Evolutionary conservation across 2,329 filamentous ascomycete species (phyloP).

Genomic region (Colletotrichum plurivorum): DNA sequence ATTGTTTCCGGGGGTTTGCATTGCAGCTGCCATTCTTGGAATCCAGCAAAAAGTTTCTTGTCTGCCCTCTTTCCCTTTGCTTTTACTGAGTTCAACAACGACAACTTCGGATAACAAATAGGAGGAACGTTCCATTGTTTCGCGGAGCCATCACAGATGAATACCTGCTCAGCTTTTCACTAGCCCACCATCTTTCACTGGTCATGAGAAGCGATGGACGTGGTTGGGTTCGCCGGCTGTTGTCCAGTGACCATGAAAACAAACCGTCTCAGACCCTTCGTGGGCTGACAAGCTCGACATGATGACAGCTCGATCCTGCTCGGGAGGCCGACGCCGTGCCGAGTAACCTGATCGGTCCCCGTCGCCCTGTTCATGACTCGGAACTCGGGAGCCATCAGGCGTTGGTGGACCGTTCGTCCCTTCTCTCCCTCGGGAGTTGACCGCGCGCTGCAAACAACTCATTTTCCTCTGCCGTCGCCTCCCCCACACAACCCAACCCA

Average conservation of each 20-base stretch:
- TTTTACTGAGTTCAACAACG: no score
- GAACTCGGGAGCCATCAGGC: conserved; percentile 4
- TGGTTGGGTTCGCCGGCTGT: no score
- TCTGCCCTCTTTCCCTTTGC: no score
- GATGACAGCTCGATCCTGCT: background rate
- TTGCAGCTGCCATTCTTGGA: no score
- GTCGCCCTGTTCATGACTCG: conserved; percentile 17
- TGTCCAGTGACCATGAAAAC: background rate
- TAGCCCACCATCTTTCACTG: no score
- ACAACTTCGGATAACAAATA: no score
- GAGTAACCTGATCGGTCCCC: conserved; percentile 1
- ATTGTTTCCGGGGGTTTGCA: no score
- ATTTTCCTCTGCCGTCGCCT: conserved; percentile 5
- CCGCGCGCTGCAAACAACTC: conserved; percentile 15
- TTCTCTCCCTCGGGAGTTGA: conserved; percentile 31
- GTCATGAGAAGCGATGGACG: no score
- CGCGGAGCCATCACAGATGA: no score
- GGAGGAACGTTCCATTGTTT: no score
- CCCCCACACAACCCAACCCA: conserved; percentile 34
- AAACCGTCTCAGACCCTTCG: background rate
- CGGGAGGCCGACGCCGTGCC: background rate
- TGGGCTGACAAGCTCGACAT: background rate
- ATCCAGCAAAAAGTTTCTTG: no score
- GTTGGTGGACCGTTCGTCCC: conserved; percentile 8
- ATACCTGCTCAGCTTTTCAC: no score